Evolutionary conservation across 768 basidiomycete genomes (phyloP).

Genomic region (Russula sp.): DNA sequence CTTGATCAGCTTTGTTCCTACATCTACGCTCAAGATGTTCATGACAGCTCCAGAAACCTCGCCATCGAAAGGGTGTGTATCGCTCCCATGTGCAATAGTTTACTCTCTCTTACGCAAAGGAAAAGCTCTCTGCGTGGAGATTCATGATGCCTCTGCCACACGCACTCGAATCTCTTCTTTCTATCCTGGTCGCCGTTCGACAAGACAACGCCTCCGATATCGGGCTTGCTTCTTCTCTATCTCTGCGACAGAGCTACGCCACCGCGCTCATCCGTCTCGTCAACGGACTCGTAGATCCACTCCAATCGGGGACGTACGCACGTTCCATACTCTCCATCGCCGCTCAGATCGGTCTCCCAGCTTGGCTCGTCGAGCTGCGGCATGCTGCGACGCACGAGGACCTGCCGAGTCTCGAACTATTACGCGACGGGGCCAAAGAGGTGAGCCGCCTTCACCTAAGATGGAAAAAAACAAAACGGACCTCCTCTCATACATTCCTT

Average conservation of each 20-base stretch:
- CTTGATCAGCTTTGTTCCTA: conserved; percentile 73
- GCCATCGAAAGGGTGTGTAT: conserved; percentile 64
- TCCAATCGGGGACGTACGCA: conserved; percentile 86
- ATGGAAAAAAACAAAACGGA: no score
- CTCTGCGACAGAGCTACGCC: conserved; percentile 74
- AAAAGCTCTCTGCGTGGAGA: conserved; percentile 76
- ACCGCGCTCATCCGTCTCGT: conserved; percentile 83
- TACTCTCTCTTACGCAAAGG: conserved; percentile 2
- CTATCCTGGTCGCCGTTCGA: conserved; percentile 56
- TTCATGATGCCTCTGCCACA: conserved; percentile 74
- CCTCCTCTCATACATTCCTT: not conserved
- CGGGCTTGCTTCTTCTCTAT: conserved; percentile 41
- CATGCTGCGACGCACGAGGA: conserved; percentile 98
- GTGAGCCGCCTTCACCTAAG: conserved; percentile 36
- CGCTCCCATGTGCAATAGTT: not conserved
- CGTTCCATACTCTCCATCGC: conserved; percentile 89
- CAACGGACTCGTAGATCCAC: conserved; percentile 92
- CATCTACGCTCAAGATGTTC: conserved; percentile 67
- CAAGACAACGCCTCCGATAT: conserved; percentile 46
- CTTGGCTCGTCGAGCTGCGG: conserved; percentile 87
- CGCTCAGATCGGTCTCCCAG: conserved; percentile 76
- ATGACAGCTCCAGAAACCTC: conserved; percentile 48
- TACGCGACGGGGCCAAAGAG: conserved; percentile 75
- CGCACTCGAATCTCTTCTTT: conserved; percentile 69
- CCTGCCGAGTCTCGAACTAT: conserved; percentile 75